phyloP scores from a whole-genome alignment of 2,329 filamentous ascomycete species.

The Fusarium kyushuense region DNA sequence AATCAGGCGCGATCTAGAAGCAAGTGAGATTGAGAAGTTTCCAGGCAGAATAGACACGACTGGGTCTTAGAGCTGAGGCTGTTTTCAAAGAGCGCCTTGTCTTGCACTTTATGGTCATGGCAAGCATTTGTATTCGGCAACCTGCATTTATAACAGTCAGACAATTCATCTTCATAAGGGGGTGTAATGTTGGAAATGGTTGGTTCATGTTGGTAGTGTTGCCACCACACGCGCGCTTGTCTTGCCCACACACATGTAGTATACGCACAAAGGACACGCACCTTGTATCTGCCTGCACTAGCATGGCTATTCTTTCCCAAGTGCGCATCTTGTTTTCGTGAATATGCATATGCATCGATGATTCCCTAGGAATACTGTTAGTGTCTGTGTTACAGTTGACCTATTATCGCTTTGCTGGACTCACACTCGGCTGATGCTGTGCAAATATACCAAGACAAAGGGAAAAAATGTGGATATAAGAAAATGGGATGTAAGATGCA shows the following conservation, averaged over 20 bases:
- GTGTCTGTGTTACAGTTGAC: slow-evolving; percentile 6
- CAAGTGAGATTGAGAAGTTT: neutral
- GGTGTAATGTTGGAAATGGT: neutral
- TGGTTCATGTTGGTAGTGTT: slow-evolving; percentile 21
- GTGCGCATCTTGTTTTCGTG: slow-evolving; percentile 16
- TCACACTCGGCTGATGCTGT: too few species aligned
- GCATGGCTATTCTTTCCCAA: neutral
- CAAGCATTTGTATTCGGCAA: neutral
- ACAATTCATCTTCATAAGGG: neutral
- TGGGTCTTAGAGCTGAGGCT: neutral
- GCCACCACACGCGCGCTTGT: slow-evolving; percentile 25
- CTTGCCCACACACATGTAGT: slow-evolving; percentile 4
- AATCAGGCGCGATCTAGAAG: too few species aligned
- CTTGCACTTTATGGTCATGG: slow-evolving; percentile 1
- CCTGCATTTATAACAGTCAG: slow-evolving; percentile 20
- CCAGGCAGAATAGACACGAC: neutral
- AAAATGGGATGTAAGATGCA: neutral
- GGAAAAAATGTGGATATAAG: neutral
- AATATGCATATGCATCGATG: slow-evolving; percentile 7
- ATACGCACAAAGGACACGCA: neutral
- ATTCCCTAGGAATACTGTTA: neutral
- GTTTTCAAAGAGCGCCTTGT: slow-evolving; percentile 1
- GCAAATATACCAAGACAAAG: neutral
- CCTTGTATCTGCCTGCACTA: slow-evolving; percentile 5
- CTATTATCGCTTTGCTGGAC: neutral